Percentiles rank a stretch among this genome's conserved stretches.
These are phyloP conservation scores for Crithidia mellificae DNA, from an alignment of 208 protist species.

Conservation along the genomic window DNA sequence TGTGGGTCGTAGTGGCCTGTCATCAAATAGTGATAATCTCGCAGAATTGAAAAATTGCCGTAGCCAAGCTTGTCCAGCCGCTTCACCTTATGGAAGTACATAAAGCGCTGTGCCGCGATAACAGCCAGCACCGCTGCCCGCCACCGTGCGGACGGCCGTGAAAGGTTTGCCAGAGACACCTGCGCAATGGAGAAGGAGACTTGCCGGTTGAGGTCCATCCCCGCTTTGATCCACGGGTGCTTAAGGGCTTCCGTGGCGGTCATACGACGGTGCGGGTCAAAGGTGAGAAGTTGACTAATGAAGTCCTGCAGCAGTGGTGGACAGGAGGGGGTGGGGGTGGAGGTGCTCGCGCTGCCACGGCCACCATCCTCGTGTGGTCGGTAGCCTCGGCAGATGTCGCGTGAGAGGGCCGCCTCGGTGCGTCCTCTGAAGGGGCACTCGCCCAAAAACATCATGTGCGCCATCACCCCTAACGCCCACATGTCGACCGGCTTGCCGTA, in stretches of 20 bases:
- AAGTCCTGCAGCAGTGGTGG: constrained; percentile 70
- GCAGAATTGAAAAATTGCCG: constrained; percentile 44
- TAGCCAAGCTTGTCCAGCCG: constrained; percentile 53
- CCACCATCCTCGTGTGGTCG: neutral
- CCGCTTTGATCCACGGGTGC: constrained; percentile 82
- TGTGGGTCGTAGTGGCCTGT: constrained; percentile 54
- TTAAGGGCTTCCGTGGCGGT: constrained; percentile 85
- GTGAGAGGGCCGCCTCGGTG: constrained; percentile 37
- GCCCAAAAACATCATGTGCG: constrained; percentile 82
- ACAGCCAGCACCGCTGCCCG: constrained; percentile 54
- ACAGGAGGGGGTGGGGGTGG: neutral
- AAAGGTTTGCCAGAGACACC: neutral
- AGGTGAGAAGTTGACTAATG: constrained; percentile 68
- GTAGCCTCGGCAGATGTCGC: constrained; percentile 51
- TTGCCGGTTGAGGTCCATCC: constrained; percentile 29
- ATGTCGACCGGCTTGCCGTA: constrained; percentile 92
- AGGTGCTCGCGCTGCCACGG: neutral
- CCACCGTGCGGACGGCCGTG: constrained; percentile 37
- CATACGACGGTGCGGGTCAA: constrained; percentile 68
- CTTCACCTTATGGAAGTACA: constrained; percentile 55
- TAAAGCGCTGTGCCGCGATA: constrained; percentile 66
- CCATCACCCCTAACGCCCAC: constrained; percentile 91
- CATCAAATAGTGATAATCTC: constrained; percentile 68
- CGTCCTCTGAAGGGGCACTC: constrained; percentile 78
- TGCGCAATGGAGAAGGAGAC: constrained; percentile 16